A percentile compares a stretch with the other conserved stretches of the same genome.
phyloP scores from a whole-genome alignment of 148 eudicot genomes.

The Chenopodium formosanum region DNA sequence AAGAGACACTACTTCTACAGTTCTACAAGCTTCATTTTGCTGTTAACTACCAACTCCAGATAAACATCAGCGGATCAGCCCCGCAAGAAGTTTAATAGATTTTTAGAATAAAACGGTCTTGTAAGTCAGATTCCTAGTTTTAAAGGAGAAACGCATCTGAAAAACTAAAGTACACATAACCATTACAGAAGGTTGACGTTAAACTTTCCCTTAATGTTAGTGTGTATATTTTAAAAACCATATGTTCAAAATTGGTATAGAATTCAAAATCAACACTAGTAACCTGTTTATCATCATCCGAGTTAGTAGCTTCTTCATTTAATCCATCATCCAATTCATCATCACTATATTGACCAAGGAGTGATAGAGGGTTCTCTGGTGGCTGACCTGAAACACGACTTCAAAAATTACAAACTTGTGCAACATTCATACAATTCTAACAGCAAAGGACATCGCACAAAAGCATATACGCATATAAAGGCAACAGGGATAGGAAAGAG shows the following conservation, averaged over 20 bases:
- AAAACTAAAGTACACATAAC: background rate
- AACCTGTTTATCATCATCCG: conserved; percentile 57
- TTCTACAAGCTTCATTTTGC: background rate
- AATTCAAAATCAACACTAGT: conserved; percentile 11
- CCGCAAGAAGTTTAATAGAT: background rate
- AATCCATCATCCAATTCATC: conserved; percentile 77
- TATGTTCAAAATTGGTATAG: background rate
- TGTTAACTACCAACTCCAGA: background rate
- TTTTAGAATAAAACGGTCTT: background rate
- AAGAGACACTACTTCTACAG: background rate
- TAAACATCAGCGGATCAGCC: background rate
- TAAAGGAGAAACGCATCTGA: background rate
- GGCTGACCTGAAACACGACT: conserved; percentile 58
- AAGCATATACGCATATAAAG: conserved; percentile 6
- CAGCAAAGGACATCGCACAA: conserved; percentile 14
- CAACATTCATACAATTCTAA: conserved; percentile 1
- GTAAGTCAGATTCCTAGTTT: background rate
- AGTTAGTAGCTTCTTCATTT: conserved; percentile 37
- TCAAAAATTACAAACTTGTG: conserved; percentile 17
- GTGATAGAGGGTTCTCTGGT: conserved; percentile 67
- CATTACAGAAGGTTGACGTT: background rate
- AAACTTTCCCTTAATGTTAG: background rate
- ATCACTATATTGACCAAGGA: conserved; percentile 97
- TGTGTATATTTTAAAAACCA: background rate
- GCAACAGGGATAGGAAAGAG: background rate